Conservation (phyloP, 768 basidiomycete genomes). For the Agaricus sinodeliciosus region DNA sequence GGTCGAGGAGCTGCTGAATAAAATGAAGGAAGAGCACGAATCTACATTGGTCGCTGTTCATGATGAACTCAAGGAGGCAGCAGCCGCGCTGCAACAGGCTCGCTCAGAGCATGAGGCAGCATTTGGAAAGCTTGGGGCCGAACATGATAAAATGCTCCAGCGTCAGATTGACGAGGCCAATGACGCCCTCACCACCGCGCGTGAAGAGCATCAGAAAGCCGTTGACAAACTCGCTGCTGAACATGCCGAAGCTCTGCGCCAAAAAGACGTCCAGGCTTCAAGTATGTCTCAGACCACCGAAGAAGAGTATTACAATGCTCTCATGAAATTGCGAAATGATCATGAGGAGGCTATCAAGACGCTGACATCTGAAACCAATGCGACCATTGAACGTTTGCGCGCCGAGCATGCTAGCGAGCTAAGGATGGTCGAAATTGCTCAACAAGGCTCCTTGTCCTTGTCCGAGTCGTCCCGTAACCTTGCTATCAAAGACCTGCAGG, state of each 20-base stretch:
- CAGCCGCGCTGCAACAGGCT: constrained; percentile 35
- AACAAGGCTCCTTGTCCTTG: constrained; percentile 67
- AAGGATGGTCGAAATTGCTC: constrained; percentile 67
- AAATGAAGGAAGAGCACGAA: constrained; percentile 35
- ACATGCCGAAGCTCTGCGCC: constrained; percentile 50
- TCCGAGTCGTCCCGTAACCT: constrained; percentile 61
- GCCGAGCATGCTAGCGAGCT: constrained; percentile 74
- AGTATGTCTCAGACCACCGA: constrained; percentile 60
- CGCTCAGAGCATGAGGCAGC: constrained; percentile 54
- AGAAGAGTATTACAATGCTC: constrained; percentile 75
- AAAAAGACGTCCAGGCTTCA: constrained; percentile 54
- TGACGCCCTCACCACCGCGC: constrained; percentile 37
- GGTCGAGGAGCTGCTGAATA: not conserved
- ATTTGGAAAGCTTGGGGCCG: constrained; percentile 48
- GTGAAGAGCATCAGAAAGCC: constrained; percentile 47
- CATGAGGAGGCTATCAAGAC: constrained; percentile 61
- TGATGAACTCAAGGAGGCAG: constrained; percentile 37
- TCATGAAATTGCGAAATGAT: constrained; percentile 70
- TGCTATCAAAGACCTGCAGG: constrained; percentile 60
- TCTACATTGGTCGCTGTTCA: constrained; percentile 29
- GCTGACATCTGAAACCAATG: constrained; percentile 52
- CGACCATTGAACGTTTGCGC: constrained; percentile 60
- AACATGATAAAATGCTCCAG: constrained; percentile 49
- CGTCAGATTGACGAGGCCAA: constrained; percentile 50
- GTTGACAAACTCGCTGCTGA: constrained; percentile 42